These are phyloP conservation scores for Kazachstania bromeliacearum DNA, from an alignment of 805 yeast species.

Conservation along the genomic window DNA sequence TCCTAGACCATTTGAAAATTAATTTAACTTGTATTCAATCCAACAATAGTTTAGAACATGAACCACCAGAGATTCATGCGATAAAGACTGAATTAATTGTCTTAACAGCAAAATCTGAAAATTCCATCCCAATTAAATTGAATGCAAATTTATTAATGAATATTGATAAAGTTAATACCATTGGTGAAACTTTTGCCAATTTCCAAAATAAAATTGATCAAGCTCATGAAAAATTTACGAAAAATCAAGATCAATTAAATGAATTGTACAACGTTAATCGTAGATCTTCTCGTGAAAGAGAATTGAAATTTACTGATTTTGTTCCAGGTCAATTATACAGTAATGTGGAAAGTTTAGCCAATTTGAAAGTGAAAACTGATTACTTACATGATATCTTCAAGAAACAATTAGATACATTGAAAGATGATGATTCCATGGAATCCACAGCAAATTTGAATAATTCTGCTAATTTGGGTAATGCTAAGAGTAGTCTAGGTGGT, in stretches of 20 bases:
- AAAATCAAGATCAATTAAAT: conserved; percentile 15
- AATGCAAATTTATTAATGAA: conserved; percentile 25
- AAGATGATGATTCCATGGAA: conserved; percentile 7
- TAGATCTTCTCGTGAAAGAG: conserved; percentile 8
- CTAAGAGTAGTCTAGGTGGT: neutral
- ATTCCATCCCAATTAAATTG: conserved; percentile 32
- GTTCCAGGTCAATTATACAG: conserved; percentile 18
- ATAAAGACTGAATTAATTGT: conserved; percentile 23
- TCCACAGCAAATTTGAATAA: neutral
- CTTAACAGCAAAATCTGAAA: conserved; percentile 27
- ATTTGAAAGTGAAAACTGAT: conserved; percentile 13
- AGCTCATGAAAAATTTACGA: conserved; percentile 13
- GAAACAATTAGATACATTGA: conserved; percentile 21
- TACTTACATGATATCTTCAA: conserved; percentile 19
- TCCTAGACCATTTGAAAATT: conserved; percentile 19
- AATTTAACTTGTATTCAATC: conserved; percentile 25
- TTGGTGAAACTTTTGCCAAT: conserved; percentile 15
- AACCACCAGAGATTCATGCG: conserved; percentile 24
- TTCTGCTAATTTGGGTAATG: neutral
- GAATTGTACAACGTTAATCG: conserved; percentile 18
- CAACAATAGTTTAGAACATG: conserved; percentile 13
- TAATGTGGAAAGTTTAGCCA: conserved; percentile 26
- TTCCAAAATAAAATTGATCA: conserved; percentile 7
- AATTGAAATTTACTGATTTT: conserved; percentile 23
- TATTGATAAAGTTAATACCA: conserved; percentile 11